Conservation (phyloP, 345 rosid genomes). For the Ceriops tagal region DNA sequence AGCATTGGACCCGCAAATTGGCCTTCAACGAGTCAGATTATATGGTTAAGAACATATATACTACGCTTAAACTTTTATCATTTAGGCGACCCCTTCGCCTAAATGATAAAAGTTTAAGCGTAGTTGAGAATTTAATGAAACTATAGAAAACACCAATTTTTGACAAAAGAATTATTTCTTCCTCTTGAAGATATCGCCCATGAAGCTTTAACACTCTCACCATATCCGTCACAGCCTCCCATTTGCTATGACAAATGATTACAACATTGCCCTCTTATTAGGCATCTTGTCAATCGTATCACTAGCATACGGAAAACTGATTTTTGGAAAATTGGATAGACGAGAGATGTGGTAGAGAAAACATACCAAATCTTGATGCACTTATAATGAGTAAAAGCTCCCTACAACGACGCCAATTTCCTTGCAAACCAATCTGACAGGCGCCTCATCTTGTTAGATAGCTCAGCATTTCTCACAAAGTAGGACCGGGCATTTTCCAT, state of each 20-base stretch:
- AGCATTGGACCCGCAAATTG: too few species aligned
- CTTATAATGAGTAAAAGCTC: background rate
- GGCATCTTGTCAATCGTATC: background rate
- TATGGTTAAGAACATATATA: too few species aligned
- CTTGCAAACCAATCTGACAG: conserved; percentile 20
- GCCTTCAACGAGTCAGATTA: too few species aligned
- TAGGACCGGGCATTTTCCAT: conserved; percentile 23
- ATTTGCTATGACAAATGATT: background rate
- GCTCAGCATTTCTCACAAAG: conserved; percentile 9
- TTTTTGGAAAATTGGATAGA: conserved; percentile 11
- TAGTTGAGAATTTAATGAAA: too few species aligned
- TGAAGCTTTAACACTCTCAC: conserved; percentile 1
- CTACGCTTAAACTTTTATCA: too few species aligned
- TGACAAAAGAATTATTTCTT: too few species aligned
- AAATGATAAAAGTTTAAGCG: too few species aligned
- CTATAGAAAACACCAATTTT: too few species aligned
- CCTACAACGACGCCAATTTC: conserved; percentile 10
- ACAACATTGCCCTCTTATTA: background rate
- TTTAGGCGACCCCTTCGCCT: too few species aligned
- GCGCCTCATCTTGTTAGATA: conserved; percentile 14
- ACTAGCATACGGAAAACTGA: background rate
- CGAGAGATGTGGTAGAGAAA: background rate
- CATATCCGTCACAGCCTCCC: background rate
- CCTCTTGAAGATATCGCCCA: background rate
- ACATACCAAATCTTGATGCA: background rate